Evolutionary conservation across 768 basidiomycete species (phyloP).

Genomic region (Termitomyces sp.): DNA sequence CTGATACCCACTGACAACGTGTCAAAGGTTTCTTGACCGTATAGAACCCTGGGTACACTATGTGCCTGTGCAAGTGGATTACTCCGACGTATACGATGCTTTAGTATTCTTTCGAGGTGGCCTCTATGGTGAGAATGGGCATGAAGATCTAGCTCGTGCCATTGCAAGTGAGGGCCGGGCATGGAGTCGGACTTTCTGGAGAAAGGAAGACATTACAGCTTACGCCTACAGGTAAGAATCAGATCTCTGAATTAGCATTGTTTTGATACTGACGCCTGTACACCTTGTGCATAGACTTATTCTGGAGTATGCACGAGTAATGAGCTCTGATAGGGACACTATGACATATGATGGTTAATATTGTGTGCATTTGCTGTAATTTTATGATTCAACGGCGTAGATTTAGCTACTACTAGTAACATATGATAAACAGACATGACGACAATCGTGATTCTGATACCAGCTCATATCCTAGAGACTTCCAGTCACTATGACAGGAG

Average conservation of each 20-base stretch:
- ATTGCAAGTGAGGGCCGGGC: slow-evolving; percentile 17
- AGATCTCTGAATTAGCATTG: not conserved
- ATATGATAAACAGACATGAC: not conserved
- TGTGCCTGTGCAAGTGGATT: slow-evolving; percentile 54
- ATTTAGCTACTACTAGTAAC: not conserved
- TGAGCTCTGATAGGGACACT: slow-evolving; percentile 24
- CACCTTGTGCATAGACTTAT: slow-evolving; percentile 17
- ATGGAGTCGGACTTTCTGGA: slow-evolving; percentile 43
- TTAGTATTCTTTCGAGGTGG: slow-evolving; percentile 61
- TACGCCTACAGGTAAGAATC: slow-evolving; percentile 40
- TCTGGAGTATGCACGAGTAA: slow-evolving; percentile 26
- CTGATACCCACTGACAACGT: not conserved
- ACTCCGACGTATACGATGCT: slow-evolving; percentile 59
- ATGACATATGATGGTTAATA: slow-evolving; percentile 21
- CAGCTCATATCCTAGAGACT: not conserved
- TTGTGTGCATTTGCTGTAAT: not conserved
- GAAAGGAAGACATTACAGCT: slow-evolving; percentile 45
- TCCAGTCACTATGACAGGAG: not conserved
- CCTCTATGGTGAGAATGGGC: slow-evolving; percentile 41
- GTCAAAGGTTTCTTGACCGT: slow-evolving; percentile 18
- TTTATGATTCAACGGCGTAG: slow-evolving; percentile 21
- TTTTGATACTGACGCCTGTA: not conserved
- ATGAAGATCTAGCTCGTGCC: slow-evolving; percentile 45
- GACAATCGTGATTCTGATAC: not conserved
- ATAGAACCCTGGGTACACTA: slow-evolving; percentile 61